Evolutionary conservation across 192 early-diverging fungal species (phyloP).

Genomic region (Mortierella claussenii): DNA sequence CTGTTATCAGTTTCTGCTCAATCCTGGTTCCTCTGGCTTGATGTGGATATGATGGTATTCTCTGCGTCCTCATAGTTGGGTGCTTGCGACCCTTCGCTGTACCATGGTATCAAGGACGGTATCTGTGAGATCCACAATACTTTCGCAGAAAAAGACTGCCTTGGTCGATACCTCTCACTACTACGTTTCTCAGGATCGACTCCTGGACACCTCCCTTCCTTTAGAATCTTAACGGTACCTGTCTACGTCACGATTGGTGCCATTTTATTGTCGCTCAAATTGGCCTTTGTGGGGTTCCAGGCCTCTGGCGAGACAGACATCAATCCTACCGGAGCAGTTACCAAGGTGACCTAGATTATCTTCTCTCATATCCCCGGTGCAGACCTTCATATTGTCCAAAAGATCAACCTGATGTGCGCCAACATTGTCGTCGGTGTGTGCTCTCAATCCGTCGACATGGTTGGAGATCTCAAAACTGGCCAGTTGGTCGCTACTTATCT

Average conservation of each 20-base stretch:
- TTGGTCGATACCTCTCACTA: constrained; percentile 14
- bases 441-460: constrained; percentile 73
- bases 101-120: constrained; percentile 55
- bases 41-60: constrained; percentile 72
- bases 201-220: constrained; percentile 51
- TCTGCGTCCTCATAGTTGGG: constrained; percentile 69
- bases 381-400: constrained; percentile 50
- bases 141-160: constrained; percentile 14
- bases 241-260: constrained; percentile 68
- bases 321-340: constrained; percentile 71
- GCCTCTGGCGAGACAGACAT: constrained; percentile 74
- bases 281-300: constrained; percentile 73
- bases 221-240: constrained; percentile 64
- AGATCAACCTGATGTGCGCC: constrained; percentile 69
- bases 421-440: constrained; percentile 67
- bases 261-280: constrained; percentile 69
- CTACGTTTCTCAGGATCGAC: constrained; percentile 52
- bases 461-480: constrained; percentile 76
- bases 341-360: constrained; percentile 73
- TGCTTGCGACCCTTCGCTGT: constrained; percentile 56
- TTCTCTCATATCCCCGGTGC: constrained; percentile 65
- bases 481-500: constrained; percentile 75
- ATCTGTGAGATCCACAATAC: constrained; percentile 9
- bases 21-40: constrained; percentile 77
- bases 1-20: too few species aligned